Evolutionary conservation across 2,329 filamentous ascomycete species (phyloP), one percentile per base, ranked within the genome.

Genomic region (Botrytis aclada): DNA sequence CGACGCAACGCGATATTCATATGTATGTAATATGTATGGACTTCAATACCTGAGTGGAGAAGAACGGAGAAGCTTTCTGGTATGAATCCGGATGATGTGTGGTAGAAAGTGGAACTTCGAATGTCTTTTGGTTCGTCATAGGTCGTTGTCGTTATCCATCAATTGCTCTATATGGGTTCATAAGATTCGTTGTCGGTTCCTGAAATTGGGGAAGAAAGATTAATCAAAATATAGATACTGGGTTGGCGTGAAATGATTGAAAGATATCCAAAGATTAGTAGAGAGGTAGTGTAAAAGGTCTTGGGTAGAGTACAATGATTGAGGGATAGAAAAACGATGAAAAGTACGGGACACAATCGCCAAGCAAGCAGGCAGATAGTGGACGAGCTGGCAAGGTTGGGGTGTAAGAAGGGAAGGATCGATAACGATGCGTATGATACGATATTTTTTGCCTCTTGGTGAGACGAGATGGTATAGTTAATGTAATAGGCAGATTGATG

Each of bases 81-180:
- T 61, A n/a, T 12, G 45, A 32, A 29, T 32, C 22, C 29, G 29
- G 47, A 25, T 66, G n/a, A 66, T 37, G 29, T 37, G 29, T 69
- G 32, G 43, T 66, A 51, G 43, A 34, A 12, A 39, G 63, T 66
- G 63, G 63, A 51, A 66, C 63, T 51, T 34, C 10, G 43, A 51
- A 37, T 51, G 14, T 66, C 7, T 66, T 66, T 39, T 54, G 25
- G 41, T 34, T 65, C 63, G 43, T 66, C 54, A 67, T 67, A 37
- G 47, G 47, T 56, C 65, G 65, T 41, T 41, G 65, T 67, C 65
- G 65, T 67, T 67, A 67, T 67, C 47, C 65, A 43, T 67, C 65
- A 56, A 67, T 41, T 41, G n/a, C 3, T 32, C 39, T 25, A 32
- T 25, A 67, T 41, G 25, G 37, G 25, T 25, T 47, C 25, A 16